Conservation (phyloP, 2,329 filamentous ascomycete genomes). For the Fusarium falciforme region DNA sequence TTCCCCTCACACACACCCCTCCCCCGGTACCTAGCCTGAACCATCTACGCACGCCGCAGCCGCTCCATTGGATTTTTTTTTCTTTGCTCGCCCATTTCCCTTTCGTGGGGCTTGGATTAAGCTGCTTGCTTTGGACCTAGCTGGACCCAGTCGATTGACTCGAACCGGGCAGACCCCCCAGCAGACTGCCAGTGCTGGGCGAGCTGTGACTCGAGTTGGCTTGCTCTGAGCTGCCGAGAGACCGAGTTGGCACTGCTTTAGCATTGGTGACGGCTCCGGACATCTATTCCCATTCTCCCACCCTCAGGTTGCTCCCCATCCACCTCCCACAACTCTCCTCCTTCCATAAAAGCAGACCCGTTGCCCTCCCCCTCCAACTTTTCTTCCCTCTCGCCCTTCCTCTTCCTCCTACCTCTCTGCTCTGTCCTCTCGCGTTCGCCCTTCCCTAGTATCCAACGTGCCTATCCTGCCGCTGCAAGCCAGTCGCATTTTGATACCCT, state of each 20-base stretch:
- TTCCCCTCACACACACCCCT: slow-evolving; percentile 31
- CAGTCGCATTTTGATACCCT: slow-evolving; percentile 44
- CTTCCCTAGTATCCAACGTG: slow-evolving; percentile 36
- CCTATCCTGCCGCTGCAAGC: slow-evolving; percentile 39
- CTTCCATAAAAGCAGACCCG: slow-evolving; percentile 42
- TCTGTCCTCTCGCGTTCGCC: slow-evolving; percentile 43
- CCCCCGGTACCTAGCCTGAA: slow-evolving; percentile 15
- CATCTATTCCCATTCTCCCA: slow-evolving; percentile 26
- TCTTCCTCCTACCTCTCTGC: slow-evolving; percentile 27
- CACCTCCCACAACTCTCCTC: slow-evolving; percentile 21
- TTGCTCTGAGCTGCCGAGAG: slow-evolving; percentile 23
- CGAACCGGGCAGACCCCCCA: slow-evolving; percentile 22
- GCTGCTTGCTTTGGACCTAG: slow-evolving; percentile 30
- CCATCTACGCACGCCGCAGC: slow-evolving; percentile 35
- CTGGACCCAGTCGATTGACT: slow-evolving; percentile 37
- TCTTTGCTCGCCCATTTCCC: slow-evolving; percentile 27
- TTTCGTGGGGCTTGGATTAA: slow-evolving; percentile 37
- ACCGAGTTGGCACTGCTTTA: slow-evolving; percentile 24
- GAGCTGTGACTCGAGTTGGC: slow-evolving; percentile 12
- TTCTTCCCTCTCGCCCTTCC: slow-evolving; percentile 23
- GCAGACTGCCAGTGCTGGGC: slow-evolving; percentile 7
- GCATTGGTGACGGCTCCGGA: slow-evolving; percentile 30
- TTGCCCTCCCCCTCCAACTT: slow-evolving; percentile 36
- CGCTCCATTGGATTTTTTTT: slow-evolving; percentile 42
- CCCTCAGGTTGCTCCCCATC: background rate